These are phyloP conservation scores for Eucalyptus guilfoylei DNA, from an alignment of 345 rosid species.

Conservation along the genomic window DNA sequence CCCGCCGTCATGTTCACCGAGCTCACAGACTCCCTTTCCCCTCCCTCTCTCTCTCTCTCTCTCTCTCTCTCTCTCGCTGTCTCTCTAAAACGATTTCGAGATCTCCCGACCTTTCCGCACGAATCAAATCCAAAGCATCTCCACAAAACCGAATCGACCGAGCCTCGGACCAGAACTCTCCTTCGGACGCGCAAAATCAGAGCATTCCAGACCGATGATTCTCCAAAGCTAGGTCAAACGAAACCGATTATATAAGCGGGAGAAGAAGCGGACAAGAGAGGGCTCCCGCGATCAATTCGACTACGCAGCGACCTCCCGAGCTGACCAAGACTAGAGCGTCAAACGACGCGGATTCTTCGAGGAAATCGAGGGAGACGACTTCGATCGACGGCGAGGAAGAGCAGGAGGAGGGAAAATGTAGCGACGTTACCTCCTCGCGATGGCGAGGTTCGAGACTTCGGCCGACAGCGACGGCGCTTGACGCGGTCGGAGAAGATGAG, in stretches of 20 bases:
- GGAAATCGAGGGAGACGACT: neutral
- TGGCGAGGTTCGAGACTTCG: neutral
- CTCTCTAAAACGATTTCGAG: neutral
- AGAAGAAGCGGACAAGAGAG: neutral
- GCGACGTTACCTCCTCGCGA: neutral
- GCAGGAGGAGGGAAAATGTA: neutral
- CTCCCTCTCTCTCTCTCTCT: neutral
- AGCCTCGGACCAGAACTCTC: neutral
- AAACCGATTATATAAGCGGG: neutral
- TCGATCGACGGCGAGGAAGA: neutral
- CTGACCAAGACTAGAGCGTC: neutral
- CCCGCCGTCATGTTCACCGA: slow-evolving; percentile 51
- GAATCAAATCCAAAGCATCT: neutral
- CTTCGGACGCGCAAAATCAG: neutral
- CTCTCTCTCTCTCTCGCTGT: neutral
- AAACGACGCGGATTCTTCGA: neutral
- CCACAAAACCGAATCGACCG: neutral
- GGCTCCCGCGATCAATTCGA: neutral
- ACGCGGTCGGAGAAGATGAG: neutral
- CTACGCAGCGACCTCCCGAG: neutral
- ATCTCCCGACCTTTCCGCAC: neutral
- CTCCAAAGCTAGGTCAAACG: neutral
- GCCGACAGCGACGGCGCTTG: neutral
- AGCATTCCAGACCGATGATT: neutral
- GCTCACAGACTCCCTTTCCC: neutral